Evolutionary conservation across 116 monocot species (phyloP), one percentile per base, ranked within the genome.

Genomic region (Phalaenopsis hybrid): DNA sequence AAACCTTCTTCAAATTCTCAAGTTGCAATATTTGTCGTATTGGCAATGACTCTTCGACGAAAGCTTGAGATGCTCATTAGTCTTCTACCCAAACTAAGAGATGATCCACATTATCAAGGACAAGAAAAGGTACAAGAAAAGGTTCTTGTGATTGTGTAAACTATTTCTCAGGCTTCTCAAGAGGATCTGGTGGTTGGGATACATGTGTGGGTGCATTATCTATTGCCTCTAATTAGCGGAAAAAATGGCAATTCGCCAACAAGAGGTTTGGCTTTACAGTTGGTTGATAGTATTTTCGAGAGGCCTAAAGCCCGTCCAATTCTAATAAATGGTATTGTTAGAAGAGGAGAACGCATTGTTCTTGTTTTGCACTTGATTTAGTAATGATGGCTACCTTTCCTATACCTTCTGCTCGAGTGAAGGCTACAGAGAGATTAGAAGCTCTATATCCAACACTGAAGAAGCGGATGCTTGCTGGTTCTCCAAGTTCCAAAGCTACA

Each of bases 351-450:
- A 50, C 90, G n/a, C n/a, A n/a, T 99, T n/a, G 85, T 99, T 31
- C 91, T 95, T 18, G 95, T 79, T 78, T 87, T 82, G 81, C 93
- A 73, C 80, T 99, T 76, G 99, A 95, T 87, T 83, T 92, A 78
- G 85, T 99, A 79, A 91, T 93, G 91, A 84, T 85, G 57, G 84
- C 86, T 69, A 85, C 95, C 45, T 99, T 99, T 82, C 93, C 95
- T 75, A 59, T 74, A 44, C 83, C 94, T 4, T 85, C 89, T 76
- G 86, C 92, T 70, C 86, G 91, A 33, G 84, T 98, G 69, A 95
- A 99, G 93, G 95, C 95, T 73, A 99, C 95, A 21, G 99, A 99
- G 79, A 99, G 99, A 78, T 93, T 93, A 78, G 90, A 90, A 82
- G 88, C 88, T 16, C 78, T 92, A 28, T 99, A 95, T 84, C 93